Evolutionary conservation across 2,329 filamentous ascomycete genomes (phyloP), one percentile per base, ranked within the genome.

Genomic region (Trichophyton rubrum): DNA sequence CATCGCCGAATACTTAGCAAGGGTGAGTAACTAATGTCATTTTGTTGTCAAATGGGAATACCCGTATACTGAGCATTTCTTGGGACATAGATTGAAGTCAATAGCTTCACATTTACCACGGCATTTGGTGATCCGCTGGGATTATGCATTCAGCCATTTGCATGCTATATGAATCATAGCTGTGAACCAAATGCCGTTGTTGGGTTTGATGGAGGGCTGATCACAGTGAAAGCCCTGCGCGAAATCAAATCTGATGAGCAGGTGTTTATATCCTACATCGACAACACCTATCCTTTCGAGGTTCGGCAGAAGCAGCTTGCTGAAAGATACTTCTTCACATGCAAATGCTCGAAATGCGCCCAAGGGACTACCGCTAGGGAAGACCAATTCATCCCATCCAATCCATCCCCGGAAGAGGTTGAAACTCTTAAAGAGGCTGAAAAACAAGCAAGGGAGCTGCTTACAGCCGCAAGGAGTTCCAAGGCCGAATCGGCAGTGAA

Each of bases 191-290:
- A 86, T 64, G 77, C 80, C 2, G 77, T 78, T 33, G 75, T 84
- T 17, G 75, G 80, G 11, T 84, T 85, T 71, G 80, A 85, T 24
- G 78, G 80, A 20, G 72, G 77, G 2, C 68, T 72, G 35, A 69
- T 83, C 8, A 73, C 73, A 13, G 67, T 85, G 35, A 79, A 81
- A 38, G 78, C 82, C 0, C 70, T 84, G 1, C 72, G 71, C 11
- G 74, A 77, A 0, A 83, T 86, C 62, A 69, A 73, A 17, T 75
- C 77, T 61, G 78, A 77, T 62, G 79, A 83, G 33, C 82, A 87
- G 67, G 75, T 86, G 33, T 81, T 78, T 65, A 81, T 85, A 62
- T 81, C 82, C 2, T 87, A 87, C 67, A 75, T 84, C 63, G 84
- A 86, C 66, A 74, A 74, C 40, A 82, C 79, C 0, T 77, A 79